phyloP scores from a whole-genome alignment of 2,329 filamentous ascomycete genomes.

The Pseudocercospora pini-densiflorae region DNA sequence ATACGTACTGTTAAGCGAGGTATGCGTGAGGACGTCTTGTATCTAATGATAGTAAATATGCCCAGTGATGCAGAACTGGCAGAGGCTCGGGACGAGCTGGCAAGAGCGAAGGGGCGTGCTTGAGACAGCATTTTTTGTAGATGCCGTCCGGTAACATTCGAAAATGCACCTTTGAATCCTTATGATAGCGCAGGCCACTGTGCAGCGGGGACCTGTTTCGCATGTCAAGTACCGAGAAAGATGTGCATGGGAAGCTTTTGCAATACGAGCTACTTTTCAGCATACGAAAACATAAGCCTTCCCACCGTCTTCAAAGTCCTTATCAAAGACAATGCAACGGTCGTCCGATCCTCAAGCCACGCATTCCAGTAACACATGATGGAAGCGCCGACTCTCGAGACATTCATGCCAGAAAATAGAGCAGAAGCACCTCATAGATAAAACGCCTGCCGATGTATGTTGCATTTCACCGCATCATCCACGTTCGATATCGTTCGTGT shows the following conservation, averaged over 20 bases:
- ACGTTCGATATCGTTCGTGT: constrained; percentile 2
- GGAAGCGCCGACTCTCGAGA: constrained; percentile 26
- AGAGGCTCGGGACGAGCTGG: constrained; percentile 33
- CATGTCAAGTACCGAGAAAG: not conserved
- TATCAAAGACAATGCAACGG: not conserved
- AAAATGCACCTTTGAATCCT: too few relatives aligned
- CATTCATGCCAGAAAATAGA: constrained; percentile 18
- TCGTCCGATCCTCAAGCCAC: constrained; percentile 28
- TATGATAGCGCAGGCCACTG: not conserved
- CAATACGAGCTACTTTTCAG: constrained; percentile 25
- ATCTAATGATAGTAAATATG: constrained; percentile 56
- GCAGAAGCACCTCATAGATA: constrained; percentile 6
- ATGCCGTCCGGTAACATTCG: too few relatives aligned
- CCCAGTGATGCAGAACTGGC: constrained; percentile 50
- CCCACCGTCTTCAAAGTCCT: constrained; percentile 4
- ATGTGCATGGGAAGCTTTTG: constrained; percentile 22
- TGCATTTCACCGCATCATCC: constrained; percentile 16
- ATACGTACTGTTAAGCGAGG: constrained; percentile 33
- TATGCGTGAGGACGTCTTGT: constrained; percentile 47
- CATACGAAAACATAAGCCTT: constrained; percentile 23
- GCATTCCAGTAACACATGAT: constrained; percentile 14
- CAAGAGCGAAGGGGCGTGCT: constrained; percentile 1
- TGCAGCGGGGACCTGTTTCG: not conserved
- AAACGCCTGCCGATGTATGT: constrained; percentile 19
- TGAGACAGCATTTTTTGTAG: not conserved